Percentiles rank a stretch among this genome's conserved stretches.
Evolutionary conservation across 164 flowering plant species (phyloP).

Genomic region (Chimonanthus salicifolius): DNA sequence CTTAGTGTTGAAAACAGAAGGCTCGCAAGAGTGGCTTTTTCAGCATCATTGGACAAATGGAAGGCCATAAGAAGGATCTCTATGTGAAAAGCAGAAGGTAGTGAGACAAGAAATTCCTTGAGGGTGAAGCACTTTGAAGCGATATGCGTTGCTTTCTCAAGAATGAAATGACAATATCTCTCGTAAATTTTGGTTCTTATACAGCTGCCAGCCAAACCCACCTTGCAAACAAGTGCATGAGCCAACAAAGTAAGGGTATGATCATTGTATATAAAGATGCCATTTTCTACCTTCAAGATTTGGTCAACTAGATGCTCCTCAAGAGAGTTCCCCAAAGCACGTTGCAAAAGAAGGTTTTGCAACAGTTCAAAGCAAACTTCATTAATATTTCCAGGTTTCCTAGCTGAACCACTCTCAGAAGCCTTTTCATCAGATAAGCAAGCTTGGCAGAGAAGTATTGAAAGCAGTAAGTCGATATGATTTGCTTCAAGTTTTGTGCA

Average conservation of each 20-base stretch:
- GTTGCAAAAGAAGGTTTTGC: constrained; percentile 45
- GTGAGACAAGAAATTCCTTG: constrained; percentile 48
- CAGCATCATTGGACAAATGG: constrained; percentile 64
- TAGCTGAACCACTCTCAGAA: constrained; percentile 28
- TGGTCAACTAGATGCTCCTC: constrained; percentile 67
- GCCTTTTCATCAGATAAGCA: constrained; percentile 42
- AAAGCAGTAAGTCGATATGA: constrained; percentile 45
- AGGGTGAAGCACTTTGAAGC: constrained; percentile 30
- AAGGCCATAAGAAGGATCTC: constrained; percentile 88
- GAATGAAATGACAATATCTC: constrained; percentile 50
- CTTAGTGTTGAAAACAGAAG: constrained; percentile 44
- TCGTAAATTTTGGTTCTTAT: constrained; percentile 52
- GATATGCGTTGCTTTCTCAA: constrained; percentile 47
- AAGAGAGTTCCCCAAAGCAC: constrained; percentile 48
- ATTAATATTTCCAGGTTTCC: constrained; percentile 42
- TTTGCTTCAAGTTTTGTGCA: constrained; percentile 40
- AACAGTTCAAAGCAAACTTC: constrained; percentile 67
- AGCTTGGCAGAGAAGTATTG: constrained; percentile 43
- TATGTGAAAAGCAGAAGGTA: constrained; percentile 71
- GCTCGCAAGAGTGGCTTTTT: constrained; percentile 51
- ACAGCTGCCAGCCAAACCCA: constrained; percentile 45
- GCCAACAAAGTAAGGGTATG: constrained; percentile 65
- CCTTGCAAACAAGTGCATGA: constrained; percentile 47
- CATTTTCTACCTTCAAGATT: constrained; percentile 62
- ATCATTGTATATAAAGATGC: constrained; percentile 55